Percentiles rank a stretch among this genome's conserved stretches.
These are phyloP conservation scores for Cladorrhinum sp. DNA, from an alignment of 2,329 filamentous ascomycete species.

Conservation along the genomic window DNA sequence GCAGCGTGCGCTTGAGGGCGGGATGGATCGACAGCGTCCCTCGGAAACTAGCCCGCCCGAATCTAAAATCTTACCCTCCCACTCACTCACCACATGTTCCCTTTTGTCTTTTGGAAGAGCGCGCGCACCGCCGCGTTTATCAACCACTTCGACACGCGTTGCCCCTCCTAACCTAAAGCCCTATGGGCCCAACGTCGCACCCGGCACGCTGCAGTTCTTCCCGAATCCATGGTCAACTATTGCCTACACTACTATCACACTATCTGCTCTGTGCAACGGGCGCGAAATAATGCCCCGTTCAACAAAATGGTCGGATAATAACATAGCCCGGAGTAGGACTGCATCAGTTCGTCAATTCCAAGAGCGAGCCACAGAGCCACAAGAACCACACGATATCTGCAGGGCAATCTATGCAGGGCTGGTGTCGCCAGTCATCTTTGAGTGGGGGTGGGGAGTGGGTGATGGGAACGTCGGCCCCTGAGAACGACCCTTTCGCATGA, in stretches of 20 bases:
- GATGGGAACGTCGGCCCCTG: background rate
- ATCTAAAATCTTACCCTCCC: slow-evolving; percentile 14
- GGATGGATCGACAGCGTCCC: background rate
- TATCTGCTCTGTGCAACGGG: background rate
- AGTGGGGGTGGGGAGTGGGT: background rate
- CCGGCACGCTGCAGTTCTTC: background rate
- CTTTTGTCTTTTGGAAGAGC: too few relatives aligned
- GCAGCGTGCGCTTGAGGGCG: background rate
- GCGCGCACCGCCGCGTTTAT: background rate
- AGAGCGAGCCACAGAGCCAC: background rate
- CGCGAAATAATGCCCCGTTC: background rate
- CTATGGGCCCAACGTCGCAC: background rate
- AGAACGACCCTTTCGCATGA: background rate
- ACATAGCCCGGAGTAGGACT: background rate
- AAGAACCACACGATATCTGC: background rate
- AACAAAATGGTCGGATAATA: background rate
- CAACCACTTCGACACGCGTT: background rate
- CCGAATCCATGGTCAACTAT: background rate
- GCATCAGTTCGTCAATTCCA: background rate
- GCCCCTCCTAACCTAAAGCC: background rate
- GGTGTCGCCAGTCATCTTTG: background rate
- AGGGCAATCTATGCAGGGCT: slow-evolving; percentile 17
- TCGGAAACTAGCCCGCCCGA: slow-evolving; percentile 2
- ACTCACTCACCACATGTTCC: slow-evolving; percentile 2
- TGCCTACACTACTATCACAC: too few relatives aligned